Base-by-base conservation (phyloP, 805 yeast genomes). In the Groenewaldozyma salmanticensis region DNA sequence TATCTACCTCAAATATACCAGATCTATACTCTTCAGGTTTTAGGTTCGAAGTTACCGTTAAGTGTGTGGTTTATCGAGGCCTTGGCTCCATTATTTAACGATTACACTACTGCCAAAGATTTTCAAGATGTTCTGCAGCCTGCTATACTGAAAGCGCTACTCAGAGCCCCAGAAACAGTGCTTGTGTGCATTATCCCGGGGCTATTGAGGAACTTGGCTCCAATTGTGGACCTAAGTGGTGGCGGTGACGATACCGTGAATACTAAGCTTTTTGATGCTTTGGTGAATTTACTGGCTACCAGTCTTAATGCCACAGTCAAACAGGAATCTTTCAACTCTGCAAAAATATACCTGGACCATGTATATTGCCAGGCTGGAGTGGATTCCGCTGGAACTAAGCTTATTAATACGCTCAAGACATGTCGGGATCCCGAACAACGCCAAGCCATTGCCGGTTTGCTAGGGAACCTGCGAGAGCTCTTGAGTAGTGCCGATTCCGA, bases 111-210 rank as follows among this genome's bases (percentile, higher is more conserved):
- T 5, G 59, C 62, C 15, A 65, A 59, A 0, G 55, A 60, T 3
- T 65, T 78, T 39, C 57, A 54, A 17, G 46, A 59, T 1, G 39
- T 48, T 4, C 52, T 81, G 15, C 59, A 76, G 4, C 85, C 94
- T 1, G 68, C 72, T 16, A 52, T 88, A 37, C 88, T 83, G 52
- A 85, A 81, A 55, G 73, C 88, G 1, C 67, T 81, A 38, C 65
- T 88, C 48, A 73, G 95, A 58, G 75, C 94, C 2, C 80, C 95
- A 0, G 96, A 86, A 53, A 59, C 66, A 31, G 73, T 84, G 0
- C 72, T 85, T 42, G 70, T 68, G n/a, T 49, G 53, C 16, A 55
- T 79, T n/a, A 56, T 81, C 2, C 72, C 77, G 3, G 65, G 68
- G 7, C 53, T 86, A 5, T 65, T 80, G 21, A 31, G 33, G 1